Conservation (phyloP, 306 rosid genomes). For the Inga laurina region DNA sequence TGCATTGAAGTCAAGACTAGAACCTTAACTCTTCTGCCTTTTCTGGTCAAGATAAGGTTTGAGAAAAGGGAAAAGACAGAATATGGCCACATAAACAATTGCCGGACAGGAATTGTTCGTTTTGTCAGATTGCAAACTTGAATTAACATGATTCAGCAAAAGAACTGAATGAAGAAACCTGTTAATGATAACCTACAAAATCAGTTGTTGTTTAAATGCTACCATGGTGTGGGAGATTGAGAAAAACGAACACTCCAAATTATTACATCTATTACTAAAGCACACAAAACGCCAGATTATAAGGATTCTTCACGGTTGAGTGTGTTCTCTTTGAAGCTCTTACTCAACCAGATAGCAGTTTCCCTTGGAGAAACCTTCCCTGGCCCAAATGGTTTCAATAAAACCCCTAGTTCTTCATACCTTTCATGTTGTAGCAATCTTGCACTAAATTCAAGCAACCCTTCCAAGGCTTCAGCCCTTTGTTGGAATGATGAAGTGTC, state of each 20-base stretch:
- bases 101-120: constrained; percentile 11
- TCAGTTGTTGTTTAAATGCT: constrained; percentile 36
- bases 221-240: constrained; percentile 6
- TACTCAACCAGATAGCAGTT: constrained; percentile 94
- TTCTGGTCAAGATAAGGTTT: background rate
- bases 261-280: constrained; percentile 24
- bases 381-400: constrained; percentile 91
- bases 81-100: background rate
- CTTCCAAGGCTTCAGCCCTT: constrained; percentile 93
- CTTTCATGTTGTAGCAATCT: constrained; percentile 79
- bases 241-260: constrained; percentile 31
- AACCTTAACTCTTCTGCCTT: background rate
- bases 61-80: background rate
- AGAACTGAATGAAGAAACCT: constrained; percentile 6
- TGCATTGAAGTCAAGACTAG: background rate
- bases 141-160: constrained; percentile 16
- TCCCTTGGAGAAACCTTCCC: constrained; percentile 91
- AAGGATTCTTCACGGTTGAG: constrained; percentile 47
- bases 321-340: constrained; percentile 78
- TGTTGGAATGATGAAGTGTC: constrained; percentile 77
- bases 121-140: constrained; percentile 28
- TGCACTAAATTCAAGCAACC: constrained; percentile 92
- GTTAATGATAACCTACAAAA: constrained; percentile 37
- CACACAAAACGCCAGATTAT: constrained; percentile 35
- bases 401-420: constrained; percentile 86